phyloP scores from a whole-genome alignment of 83 land plant species.

The Diphasiastrum complanatum region DNA sequence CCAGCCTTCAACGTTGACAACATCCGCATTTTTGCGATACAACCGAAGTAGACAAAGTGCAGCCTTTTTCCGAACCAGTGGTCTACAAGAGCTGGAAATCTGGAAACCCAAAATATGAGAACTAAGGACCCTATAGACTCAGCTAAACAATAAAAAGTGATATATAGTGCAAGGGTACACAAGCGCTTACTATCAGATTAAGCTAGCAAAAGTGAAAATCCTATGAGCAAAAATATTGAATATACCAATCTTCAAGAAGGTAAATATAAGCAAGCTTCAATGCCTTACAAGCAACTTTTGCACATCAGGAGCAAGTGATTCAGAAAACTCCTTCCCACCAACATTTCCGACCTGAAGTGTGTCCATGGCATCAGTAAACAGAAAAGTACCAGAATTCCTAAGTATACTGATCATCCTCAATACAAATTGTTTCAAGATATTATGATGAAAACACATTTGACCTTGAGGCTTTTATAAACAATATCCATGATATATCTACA shows the following conservation, averaged over 20 bases:
- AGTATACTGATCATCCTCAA: background rate
- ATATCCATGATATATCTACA: too few species aligned
- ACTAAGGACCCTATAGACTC: background rate
- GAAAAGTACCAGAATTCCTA: background rate
- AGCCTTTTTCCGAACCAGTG: conserved; percentile 1
- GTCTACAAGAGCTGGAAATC: conserved; percentile 5
- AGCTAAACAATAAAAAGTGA: background rate
- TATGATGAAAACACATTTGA: too few species aligned
- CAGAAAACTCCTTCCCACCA: conserved; percentile 1
- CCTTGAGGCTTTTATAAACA: too few species aligned
- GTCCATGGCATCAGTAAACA: background rate
- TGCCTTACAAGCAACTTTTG: background rate
- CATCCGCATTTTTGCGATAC: background rate
- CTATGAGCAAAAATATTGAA: background rate
- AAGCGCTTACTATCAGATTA: background rate
- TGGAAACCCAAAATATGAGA: background rate
- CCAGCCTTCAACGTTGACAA: background rate
- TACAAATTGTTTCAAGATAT: background rate
- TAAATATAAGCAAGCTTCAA: background rate
- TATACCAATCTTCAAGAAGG: background rate
- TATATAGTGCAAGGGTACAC: background rate
- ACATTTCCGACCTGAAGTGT: background rate
- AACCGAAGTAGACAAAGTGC: background rate
- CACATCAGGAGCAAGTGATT: conserved; percentile 1
- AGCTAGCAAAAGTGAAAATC: background rate